Evolutionary conservation across 2,329 filamentous ascomycete species (phyloP).

Genomic region (Purpureocillium lavendulum): DNA sequence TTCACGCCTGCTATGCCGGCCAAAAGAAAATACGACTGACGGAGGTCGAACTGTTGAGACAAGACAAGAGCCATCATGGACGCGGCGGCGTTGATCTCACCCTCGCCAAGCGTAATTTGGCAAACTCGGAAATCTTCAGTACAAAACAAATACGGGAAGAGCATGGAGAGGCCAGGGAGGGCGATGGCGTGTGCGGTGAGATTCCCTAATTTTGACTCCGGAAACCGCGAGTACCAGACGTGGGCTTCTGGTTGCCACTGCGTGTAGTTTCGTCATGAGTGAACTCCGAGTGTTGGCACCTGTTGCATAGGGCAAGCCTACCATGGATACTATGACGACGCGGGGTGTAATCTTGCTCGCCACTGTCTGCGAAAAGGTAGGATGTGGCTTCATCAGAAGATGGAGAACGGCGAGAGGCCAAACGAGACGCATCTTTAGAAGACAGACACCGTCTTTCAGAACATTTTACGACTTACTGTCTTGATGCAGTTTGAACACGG

Average conservation of each 20-base stretch:
- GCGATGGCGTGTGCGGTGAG: conserved; percentile 49
- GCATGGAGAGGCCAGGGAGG: conserved; percentile 54
- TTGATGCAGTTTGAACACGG: no score
- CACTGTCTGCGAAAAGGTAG: no score
- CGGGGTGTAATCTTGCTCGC: conserved; percentile 39
- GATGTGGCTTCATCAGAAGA: neutral
- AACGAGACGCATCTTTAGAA: no score
- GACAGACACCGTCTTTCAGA: no score
- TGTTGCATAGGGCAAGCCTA: neutral
- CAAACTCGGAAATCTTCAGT: conserved; percentile 52
- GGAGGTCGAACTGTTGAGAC: conserved; percentile 55
- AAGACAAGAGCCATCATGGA: conserved; percentile 57
- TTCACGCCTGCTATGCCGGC: conserved; percentile 69
- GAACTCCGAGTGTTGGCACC: no score
- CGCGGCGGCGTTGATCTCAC: conserved; percentile 67
- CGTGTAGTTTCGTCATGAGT: neutral
- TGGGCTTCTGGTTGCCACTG: conserved; percentile 55
- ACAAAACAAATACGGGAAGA: conserved; percentile 59
- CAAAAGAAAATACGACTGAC: conserved; percentile 60
- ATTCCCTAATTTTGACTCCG: conserved; percentile 37
- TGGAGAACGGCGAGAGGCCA: neutral
- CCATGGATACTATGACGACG: conserved; percentile 30
- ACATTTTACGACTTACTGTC: no score
- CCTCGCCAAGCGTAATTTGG: conserved; percentile 60
- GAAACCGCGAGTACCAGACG: conserved; percentile 50